Evolutionary conservation across 2,329 filamentous ascomycete species (phyloP).

Genomic region (Penicillium sp.): DNA sequence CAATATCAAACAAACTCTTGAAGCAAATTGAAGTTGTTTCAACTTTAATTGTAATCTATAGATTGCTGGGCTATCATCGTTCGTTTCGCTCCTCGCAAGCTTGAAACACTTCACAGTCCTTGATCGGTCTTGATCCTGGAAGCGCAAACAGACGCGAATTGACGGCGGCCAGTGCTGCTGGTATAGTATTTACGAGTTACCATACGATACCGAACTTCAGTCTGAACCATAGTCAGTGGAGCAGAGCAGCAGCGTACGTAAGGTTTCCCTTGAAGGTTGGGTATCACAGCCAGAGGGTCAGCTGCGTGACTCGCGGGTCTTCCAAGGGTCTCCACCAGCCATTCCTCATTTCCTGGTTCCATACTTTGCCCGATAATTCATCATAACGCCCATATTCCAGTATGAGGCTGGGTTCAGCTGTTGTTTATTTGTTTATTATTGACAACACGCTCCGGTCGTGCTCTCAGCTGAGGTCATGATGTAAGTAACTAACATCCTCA

Average conservation of each 20-base stretch:
- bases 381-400: background rate
- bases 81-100: too few relatives aligned
- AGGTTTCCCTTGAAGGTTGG: slow-evolving; percentile 10
- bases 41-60: background rate
- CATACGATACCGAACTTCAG: slow-evolving; percentile 6
- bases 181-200: background rate
- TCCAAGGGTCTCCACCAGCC: slow-evolving; percentile 16
- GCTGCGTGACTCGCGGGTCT: slow-evolving; percentile 22
- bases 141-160: background rate
- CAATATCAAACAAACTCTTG: background rate
- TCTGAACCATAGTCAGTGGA: background rate
- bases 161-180: background rate
- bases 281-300: slow-evolving; percentile 15
- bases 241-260: slow-evolving; percentile 2
- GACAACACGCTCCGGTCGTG: background rate
- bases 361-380: slow-evolving; percentile 1
- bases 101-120: background rate
- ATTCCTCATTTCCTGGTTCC: slow-evolving; percentile 14
- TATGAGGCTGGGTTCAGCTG: background rate
- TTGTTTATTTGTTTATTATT: background rate
- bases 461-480: background rate
- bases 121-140: background rate
- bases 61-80: background rate
- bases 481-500: background rate
- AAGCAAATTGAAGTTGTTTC: background rate